Base-by-base conservation (phyloP, 2,329 filamentous ascomycete species). In the Scytalidium lignicola region DNA sequence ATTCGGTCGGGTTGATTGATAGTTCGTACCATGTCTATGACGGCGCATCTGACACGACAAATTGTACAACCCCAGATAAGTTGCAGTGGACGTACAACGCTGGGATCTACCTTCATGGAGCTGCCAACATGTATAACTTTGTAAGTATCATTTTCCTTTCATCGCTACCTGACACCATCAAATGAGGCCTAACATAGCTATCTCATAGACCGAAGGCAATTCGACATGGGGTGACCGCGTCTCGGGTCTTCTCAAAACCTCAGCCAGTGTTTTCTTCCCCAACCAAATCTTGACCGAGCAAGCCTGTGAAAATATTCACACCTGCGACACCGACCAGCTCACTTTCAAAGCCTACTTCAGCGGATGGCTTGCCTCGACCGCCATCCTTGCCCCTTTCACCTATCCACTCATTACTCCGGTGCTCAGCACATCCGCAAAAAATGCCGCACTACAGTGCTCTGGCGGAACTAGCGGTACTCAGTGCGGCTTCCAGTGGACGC, bases 101-200 rank as follows among this genome's bases (percentile, higher is more conserved):
- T 10, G 85, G 77, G 2, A 71, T 83, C 23, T 71, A 83, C 40
- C 61, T 85, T 5, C 75, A 82, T 48, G 85, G 85, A 1, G 75
- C 76, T 1, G 84, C 83, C 0, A 82, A 80, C 53, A 80, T 89
- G 78, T 88, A 85, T 65, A 86, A 88, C 62, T 72, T 86, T 56
- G 72, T 75, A 57, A 57, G 70, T 63, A 12, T 17, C 13, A n/a
- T 13, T 22, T 29, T 21, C 17, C 17, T 48, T 19, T 15, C n/a
- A 18, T 19, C 12, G 26, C 13, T 20, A 17, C 23, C 18, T 8
- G n/a, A n/a, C n/a, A n/a, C 18, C 12, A 39, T 23, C 13, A 18
- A 18, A 26, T 39, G 19, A 19, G 6, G 21, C 26, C 32, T 28
- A 15, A 10, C 10, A 13, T 17, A 1, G 8, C 18, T 15, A 43